Conservation (phyloP, 768 basidiomycete species). For the Amanita rubescens region DNA sequence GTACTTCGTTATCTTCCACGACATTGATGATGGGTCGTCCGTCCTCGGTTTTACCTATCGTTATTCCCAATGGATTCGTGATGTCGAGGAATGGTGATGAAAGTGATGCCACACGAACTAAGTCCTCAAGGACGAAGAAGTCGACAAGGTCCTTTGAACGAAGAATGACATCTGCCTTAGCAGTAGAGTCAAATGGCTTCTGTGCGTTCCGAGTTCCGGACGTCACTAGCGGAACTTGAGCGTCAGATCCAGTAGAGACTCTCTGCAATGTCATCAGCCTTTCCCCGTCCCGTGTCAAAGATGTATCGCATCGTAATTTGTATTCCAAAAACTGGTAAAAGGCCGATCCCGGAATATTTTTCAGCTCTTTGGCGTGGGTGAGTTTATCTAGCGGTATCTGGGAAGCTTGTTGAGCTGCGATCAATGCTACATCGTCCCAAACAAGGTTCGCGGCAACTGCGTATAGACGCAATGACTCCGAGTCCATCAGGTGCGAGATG, state of each 20-base stretch:
- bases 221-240: no score
- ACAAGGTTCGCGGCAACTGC: background rate
- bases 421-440: background rate
- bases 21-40: constrained; percentile 8
- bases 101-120: constrained; percentile 23
- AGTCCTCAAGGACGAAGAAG: constrained; percentile 19
- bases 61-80: constrained; percentile 19
- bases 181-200: background rate
- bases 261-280: background rate
- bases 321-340: constrained; percentile 1
- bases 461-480: background rate
- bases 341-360: background rate
- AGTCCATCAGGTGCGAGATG: background rate
- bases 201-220: background rate
- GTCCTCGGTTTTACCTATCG: background rate
- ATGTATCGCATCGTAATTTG: background rate
- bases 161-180: constrained; percentile 18
- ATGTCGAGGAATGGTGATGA: constrained; percentile 5
- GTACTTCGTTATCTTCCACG: constrained; percentile 7
- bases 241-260: background rate
- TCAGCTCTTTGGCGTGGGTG: background rate
- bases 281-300: background rate
- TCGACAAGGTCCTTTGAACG: constrained; percentile 22
- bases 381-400: background rate
- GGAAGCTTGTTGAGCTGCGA: background rate